A percentile compares a stretch with the other conserved stretches of the same genome.
These are phyloP conservation scores for Camelina hispida DNA, from an alignment of 345 rosid species.

Conservation along the genomic window DNA sequence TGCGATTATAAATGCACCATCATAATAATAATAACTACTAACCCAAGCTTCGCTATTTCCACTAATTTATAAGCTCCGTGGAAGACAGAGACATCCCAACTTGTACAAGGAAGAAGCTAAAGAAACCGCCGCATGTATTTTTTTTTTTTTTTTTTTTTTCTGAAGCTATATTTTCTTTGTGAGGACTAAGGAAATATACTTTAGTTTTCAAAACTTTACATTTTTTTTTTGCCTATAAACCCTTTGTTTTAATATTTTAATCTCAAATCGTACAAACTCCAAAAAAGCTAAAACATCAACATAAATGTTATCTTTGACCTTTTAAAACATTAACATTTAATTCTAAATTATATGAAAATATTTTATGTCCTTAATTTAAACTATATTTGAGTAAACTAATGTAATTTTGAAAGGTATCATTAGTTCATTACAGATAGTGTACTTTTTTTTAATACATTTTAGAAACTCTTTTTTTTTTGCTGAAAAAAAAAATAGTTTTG, in stretches of 20 bases:
- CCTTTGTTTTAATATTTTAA: no score
- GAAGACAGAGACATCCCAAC: slow-evolving; percentile 31
- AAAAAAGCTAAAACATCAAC: not conserved
- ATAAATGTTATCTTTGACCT: not conserved
- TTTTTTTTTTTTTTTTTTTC: not conserved
- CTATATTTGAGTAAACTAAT: not conserved
- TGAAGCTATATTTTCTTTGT: not conserved
- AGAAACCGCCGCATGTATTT: slow-evolving; percentile 20
- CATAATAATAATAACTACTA: not conserved
- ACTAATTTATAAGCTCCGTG: slow-evolving; percentile 9
- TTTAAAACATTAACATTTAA: not conserved
- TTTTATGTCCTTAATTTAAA: not conserved
- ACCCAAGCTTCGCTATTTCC: slow-evolving; percentile 12
- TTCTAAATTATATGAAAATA: not conserved
- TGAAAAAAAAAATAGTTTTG: not conserved
- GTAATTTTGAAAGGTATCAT: not conserved
- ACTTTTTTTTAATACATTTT: not conserved
- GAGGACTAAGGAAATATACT: not conserved
- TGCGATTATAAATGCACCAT: not conserved
- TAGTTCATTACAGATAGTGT: not conserved
- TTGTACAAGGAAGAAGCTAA: slow-evolving; percentile 12
- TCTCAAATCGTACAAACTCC: not conserved
- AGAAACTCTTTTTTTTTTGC: not conserved
- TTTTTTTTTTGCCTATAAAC: not conserved
- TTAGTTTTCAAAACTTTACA: not conserved